These are phyloP conservation scores for Cornus florida DNA, from an alignment of 148 eudicot species.

Conservation along the genomic window DNA sequence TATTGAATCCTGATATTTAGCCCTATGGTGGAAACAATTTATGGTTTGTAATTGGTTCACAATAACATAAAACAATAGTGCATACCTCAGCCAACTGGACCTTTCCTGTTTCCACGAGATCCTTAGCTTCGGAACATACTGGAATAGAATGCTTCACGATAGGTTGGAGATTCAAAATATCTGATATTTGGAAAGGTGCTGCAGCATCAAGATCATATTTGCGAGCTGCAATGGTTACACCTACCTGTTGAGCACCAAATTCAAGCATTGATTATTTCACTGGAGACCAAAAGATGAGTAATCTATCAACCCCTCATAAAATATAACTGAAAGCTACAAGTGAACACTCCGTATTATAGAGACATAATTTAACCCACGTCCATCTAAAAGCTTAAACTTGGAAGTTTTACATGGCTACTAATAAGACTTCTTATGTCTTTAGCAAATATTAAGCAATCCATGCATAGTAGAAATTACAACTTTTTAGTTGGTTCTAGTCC, in stretches of 20 bases:
- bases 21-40: neutral
- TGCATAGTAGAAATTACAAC: neutral
- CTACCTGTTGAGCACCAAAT: conserved; percentile 55
- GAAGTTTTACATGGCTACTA: neutral
- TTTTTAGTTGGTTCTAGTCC: neutral
- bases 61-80: conserved; percentile 4
- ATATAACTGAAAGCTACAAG: neutral
- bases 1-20: neutral
- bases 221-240: conserved; percentile 74
- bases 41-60: neutral
- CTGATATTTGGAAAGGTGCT: conserved; percentile 74
- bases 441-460: neutral
- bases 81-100: conserved; percentile 90
- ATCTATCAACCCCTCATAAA: neutral
- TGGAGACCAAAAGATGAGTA: neutral
- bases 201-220: conserved; percentile 73
- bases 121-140: conserved; percentile 87
- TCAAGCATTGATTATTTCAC: neutral
- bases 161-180: conserved; percentile 82
- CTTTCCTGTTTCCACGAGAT: conserved; percentile 94
- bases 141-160: conserved; percentile 95
- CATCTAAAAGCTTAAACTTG: neutral
- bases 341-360: too few relatives aligned
- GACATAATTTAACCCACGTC: neutral
- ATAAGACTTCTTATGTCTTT: neutral